phyloP scores from a whole-genome alignment of 73 alveolate species.

The Effrenium voratum region DNA sequence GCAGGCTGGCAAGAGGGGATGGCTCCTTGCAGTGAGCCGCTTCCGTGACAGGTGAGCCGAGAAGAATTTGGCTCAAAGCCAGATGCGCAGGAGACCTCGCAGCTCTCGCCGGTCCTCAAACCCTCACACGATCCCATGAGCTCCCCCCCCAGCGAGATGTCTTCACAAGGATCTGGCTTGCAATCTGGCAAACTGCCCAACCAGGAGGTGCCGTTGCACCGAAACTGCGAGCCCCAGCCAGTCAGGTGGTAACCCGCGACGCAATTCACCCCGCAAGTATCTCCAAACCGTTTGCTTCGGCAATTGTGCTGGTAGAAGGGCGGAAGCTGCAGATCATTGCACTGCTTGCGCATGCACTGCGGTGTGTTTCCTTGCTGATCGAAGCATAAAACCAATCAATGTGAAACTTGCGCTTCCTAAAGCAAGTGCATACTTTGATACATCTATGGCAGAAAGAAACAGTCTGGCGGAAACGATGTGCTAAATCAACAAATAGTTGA shows the following conservation, averaged over 20 bases:
- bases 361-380: not conserved
- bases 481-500: not conserved
- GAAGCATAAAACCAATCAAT: not conserved
- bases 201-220: not conserved
- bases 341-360: not conserved
- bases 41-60: not conserved
- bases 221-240: constrained; percentile 39
- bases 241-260: constrained; percentile 15
- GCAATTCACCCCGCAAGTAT: constrained; percentile 67
- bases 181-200: constrained; percentile 2
- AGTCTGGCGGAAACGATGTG: not conserved
- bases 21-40: not conserved
- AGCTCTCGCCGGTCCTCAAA: not conserved
- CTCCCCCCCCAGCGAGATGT: not conserved
- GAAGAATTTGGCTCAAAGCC: not conserved
- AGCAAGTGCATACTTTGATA: too few species aligned
- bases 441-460: too few species aligned
- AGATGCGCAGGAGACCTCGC: constrained; percentile 26
- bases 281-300: constrained; percentile 31
- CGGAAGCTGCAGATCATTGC: constrained; percentile 16
- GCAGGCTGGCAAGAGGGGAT: not conserved
- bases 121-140: not conserved
- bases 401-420: too few species aligned
- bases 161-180: constrained; percentile 25
- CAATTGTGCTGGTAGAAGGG: constrained; percentile 5